Evolutionary conservation across 495 filamentous ascomycete species (phyloP).

Genomic region (Tuber indicum): DNA sequence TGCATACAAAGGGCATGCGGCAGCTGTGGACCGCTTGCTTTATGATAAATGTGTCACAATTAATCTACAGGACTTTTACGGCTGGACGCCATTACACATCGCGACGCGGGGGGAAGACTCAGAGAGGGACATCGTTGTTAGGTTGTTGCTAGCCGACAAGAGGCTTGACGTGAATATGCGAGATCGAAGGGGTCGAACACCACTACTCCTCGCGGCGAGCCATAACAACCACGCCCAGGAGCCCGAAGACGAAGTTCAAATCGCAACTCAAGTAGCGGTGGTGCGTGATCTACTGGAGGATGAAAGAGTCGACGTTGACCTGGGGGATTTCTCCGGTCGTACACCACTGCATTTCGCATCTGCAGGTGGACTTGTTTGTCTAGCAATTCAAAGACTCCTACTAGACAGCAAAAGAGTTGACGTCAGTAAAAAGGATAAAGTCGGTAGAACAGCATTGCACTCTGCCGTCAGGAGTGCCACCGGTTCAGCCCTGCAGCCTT

Average conservation of each 20-base stretch:
- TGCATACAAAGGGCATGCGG: not conserved
- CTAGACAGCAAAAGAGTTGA: not conserved
- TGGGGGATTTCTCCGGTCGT: not conserved
- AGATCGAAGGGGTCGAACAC: not conserved
- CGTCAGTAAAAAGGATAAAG: constrained; percentile 5
- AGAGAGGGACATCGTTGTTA: not conserved
- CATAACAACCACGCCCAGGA: not conserved
- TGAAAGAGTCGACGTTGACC: not conserved
- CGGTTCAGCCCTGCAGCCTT: constrained; percentile 1
- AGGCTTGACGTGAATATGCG: not conserved
- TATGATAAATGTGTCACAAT: not conserved
- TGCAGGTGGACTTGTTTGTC: not conserved
- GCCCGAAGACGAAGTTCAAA: not conserved
- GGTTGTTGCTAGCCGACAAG: not conserved
- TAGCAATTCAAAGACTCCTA: not conserved
- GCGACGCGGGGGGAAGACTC: not conserved
- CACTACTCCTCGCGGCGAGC: not conserved
- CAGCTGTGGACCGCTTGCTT: not conserved
- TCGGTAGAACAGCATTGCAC: constrained; percentile 9
- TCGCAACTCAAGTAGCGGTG: not conserved
- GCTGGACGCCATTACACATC: not conserved
- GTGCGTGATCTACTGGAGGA: not conserved
- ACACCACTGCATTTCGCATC: not conserved
- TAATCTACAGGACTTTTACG: not conserved
- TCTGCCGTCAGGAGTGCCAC: constrained; percentile 6